A percentile compares a stretch with the other conserved stretches of the same genome.
phyloP scores from a whole-genome alignment of 1,284 basidiomycete genomes.

The Puccinia hordei region DNA sequence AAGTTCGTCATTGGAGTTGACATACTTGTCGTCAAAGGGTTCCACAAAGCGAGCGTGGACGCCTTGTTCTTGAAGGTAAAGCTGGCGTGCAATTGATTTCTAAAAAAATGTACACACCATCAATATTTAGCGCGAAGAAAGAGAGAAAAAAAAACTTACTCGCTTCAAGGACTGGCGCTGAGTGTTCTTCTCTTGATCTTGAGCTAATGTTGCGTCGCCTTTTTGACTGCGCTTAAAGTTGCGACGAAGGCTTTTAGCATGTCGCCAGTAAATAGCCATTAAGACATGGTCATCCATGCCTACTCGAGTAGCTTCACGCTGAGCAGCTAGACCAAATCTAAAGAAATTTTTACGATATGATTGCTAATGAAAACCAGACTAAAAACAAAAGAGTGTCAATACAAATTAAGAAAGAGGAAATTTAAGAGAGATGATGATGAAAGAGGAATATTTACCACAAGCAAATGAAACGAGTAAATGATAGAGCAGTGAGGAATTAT shows the following conservation, averaged over 20 bases:
- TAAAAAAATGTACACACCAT: neutral
- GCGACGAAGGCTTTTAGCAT: conserved; percentile 17
- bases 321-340: conserved; percentile 19
- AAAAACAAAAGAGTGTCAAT: too few species aligned
- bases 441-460: too few species aligned
- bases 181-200: conserved; percentile 27
- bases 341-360: too few species aligned
- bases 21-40: conserved; percentile 32
- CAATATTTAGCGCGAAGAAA: neutral
- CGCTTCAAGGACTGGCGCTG: conserved; percentile 5
- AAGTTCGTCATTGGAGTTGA: conserved; percentile 30
- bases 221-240: conserved; percentile 27
- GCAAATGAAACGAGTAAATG: too few species aligned
- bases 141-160: conserved; percentile 1
- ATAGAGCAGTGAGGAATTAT: too few species aligned
- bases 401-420: too few species aligned
- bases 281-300: conserved; percentile 25
- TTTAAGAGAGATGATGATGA: too few species aligned
- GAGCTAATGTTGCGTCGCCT: neutral
- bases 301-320: conserved; percentile 17
- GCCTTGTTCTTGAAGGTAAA: conserved; percentile 46
- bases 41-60: conserved; percentile 20
- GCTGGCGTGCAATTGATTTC: conserved; percentile 34
- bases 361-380: too few species aligned
- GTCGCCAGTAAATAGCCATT: conserved; percentile 35